phyloP scores from a whole-genome alignment of 768 basidiomycete genomes.

The Coprinopsis cinerea region DNA sequence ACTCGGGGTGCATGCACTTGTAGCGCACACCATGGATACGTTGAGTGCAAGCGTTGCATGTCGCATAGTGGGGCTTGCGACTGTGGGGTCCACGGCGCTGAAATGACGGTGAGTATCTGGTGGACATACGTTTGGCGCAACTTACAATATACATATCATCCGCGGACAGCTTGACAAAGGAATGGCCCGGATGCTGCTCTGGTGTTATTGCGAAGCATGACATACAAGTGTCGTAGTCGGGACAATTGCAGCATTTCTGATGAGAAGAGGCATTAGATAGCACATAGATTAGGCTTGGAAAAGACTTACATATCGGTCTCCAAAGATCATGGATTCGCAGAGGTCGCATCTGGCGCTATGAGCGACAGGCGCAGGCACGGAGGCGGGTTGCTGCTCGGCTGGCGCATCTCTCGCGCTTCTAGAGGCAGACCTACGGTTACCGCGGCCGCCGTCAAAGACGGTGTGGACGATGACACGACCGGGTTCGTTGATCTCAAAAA shows the following conservation, averaged over 20 bases:
- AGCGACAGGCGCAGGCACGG: constrained; percentile 21
- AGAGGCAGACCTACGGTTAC: constrained; percentile 18
- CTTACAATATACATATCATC: constrained; percentile 54
- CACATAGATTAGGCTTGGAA: neutral
- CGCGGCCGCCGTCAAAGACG: constrained; percentile 39
- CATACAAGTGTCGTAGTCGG: constrained; percentile 78
- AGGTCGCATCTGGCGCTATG: constrained; percentile 73
- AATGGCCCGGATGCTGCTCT: constrained; percentile 73
- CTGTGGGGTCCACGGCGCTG: constrained; percentile 20
- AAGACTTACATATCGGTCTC: constrained; percentile 63
- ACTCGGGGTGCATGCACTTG: constrained; percentile 81
- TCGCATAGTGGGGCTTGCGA: constrained; percentile 42
- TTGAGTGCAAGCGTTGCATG: constrained; percentile 54
- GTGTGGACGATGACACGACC: constrained; percentile 63
- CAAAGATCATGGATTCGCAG: constrained; percentile 66
- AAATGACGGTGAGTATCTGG: neutral
- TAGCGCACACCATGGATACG: constrained; percentile 60
- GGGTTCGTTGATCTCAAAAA: constrained; percentile 63
- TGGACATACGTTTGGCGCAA: constrained; percentile 3
- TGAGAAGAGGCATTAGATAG: neutral
- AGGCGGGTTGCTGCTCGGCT: constrained; percentile 11
- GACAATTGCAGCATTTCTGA: constrained; percentile 75
- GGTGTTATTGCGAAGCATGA: constrained; percentile 66
- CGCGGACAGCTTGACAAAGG: constrained; percentile 59
- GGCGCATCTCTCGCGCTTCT: neutral